Evolutionary conservation across 257 asterid species (phyloP), one percentile per base, ranked within the genome.

Genomic region (Buddleja alternifolia): DNA sequence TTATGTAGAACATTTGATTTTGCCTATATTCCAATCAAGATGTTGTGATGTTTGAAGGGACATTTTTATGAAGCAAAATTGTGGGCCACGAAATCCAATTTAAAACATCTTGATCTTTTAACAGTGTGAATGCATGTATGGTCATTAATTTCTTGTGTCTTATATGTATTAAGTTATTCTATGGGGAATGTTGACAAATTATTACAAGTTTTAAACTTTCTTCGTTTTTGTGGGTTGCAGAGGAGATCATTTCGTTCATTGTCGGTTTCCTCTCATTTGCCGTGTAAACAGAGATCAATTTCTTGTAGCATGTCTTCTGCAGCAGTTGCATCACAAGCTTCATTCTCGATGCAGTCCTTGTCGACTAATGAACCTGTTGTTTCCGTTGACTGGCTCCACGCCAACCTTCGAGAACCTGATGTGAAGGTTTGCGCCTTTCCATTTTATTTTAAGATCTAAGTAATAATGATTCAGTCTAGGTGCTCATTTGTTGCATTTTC

Each of bases 371-470:
- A 91, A 66, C 90, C 99, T 71, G 97, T 89, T 70, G 98, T 89
- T 71, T 91, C 99, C 8, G 99, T 84, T 62, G 97, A 89, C 25
- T 94, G 99, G 98, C 97, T 94, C 65, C 97, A 91, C 45, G 83
- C 89, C 16, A 94, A 94, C 66, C 90, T 94, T 46, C 81, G 77
- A 63, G 90, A 78, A 66, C 92, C 95, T 47, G 92, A 85, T 58
- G 79, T 92, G 81, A 94, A 91, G 99, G 98, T 90, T 24, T 67
- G 53, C 16, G 8, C 7, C 53, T 54, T 63, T 36, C 50, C 37
- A 51, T 40, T 52, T 19, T 19, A 32, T 53, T 36, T 48, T 72
- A 21, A 34, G 20, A 45, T 56, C 53, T 25, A 16, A 58, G 21
- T 60, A 20, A 17, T 60, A 37, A 19, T 24, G 9, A 8, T 48